Evolutionary conservation across 75 land plant species (phyloP), one percentile per base, ranked within the genome.

Genomic region (Cryptomeria japonica): DNA sequence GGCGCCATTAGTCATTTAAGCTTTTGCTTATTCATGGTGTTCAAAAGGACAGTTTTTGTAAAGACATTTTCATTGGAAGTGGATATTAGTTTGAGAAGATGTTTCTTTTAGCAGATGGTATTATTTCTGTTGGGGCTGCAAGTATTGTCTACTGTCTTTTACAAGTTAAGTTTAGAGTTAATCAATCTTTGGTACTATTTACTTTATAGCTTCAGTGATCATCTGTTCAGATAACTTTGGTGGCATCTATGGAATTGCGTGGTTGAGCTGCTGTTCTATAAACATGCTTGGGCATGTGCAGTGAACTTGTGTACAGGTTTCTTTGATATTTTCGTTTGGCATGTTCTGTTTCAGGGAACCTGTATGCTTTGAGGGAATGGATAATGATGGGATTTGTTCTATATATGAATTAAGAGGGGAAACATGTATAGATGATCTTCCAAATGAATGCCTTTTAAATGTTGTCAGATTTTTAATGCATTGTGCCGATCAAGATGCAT

Each of bases 391-490:
- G 13, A 46, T 36, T 31, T 37, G 49, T 42, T 72, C 77, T 31
- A 28, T 32, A 15, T 86, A 44, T 44, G 49, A 16, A 41, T 34
- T 56, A 19, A 55, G 31, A 25, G 86, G 39, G 86, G 84, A 86
- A 53, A 78, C 84, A 46, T 87, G 85, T 83, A 78, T 78, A 51
- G 38, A 68, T 53, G 72, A 86, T 39, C 39, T 88, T 51, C 90
- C 92, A 31, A 85, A 89, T 58, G 90, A 90, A 41, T 88, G 87
- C 37, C 80, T 90, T 42, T 15, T 73, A 51, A 37, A 83, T 38
- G 77, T 91, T 7, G 84, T 88, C 22, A 86, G 32, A 42, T 79
- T 53, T n/a, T 41, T 90, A 15, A 22, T 85, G 15, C 12, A 47
- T 58, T 49, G 47, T 22, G 47, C 18, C 38, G 90, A 90, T 68